Evolutionary conservation across 2,329 filamentous ascomycete genomes (phyloP), one percentile per base, ranked within the genome.

Genomic region (Claviceps spartinae): DNA sequence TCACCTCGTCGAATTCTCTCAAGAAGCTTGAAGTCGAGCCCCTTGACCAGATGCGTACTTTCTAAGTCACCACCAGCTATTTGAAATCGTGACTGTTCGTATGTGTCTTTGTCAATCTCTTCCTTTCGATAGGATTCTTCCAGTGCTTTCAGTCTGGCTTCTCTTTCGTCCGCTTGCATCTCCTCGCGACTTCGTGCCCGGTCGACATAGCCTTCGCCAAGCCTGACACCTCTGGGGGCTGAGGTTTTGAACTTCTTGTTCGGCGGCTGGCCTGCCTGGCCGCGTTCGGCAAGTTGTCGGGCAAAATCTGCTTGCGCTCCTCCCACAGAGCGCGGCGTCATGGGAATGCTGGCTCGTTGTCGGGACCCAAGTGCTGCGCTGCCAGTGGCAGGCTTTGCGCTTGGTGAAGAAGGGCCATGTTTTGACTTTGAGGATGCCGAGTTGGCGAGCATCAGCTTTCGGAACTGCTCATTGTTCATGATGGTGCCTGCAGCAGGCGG

Each of bases 381-480:
- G 47, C 75, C 69, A 34, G 52, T 58, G 43, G 55, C 57, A 11
- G 60, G 55, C 51, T 58, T 59, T 54, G 60, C 56, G 56, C 59
- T 54, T 59, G 58, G 56, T 50, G 59, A 62, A 14, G 77, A 72
- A 48, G 71, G 63, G 56, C 71, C 75, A 73, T 77, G 67, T 63
- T 67, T 68, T 54, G 66, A 53, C 59, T 67, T 54, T 55, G 65
- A 60, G 34, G 67, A 55, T 54, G 72, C 62, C 6, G 73, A 63
- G 54, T 73, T 74, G 42, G 67, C 67, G 46, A 82, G 73, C 22
- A 95, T 68, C 6, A 97, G 77, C 57, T 85, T 85, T 51, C 93
- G 85, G 63, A 98, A 98, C 62, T 96, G 88, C 44, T 89, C 81
- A 74, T 97, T 97, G 67, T 97, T 95, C 93, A 98, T 97, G 40